These are phyloP conservation scores for Aurifilum marmelostoma DNA, from an alignment of 2,329 filamentous ascomycete genomes.

Conservation along the genomic window DNA sequence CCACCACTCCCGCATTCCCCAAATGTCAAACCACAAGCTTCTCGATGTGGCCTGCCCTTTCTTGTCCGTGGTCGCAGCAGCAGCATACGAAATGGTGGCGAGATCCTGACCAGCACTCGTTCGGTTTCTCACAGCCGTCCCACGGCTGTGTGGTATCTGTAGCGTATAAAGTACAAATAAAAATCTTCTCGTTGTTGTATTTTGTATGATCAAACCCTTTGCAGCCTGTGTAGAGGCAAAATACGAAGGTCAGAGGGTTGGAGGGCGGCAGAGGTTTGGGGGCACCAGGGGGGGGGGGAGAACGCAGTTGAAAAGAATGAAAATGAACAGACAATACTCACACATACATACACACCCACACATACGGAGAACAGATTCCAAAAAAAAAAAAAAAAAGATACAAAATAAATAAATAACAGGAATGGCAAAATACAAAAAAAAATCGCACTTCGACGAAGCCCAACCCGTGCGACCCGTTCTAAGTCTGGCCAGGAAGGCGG, in stretches of 20 bases:
- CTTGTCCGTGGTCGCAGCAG: neutral
- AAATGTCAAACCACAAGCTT: neutral
- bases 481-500: conserved; percentile 14
- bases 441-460: conserved; percentile 5
- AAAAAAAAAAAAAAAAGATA: neutral
- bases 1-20: neutral
- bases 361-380: neutral
- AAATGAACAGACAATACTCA: neutral
- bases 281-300: neutral
- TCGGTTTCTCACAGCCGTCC: neutral
- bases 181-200: neutral
- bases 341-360: neutral
- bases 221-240: neutral
- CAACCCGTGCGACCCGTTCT: neutral
- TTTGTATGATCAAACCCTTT: neutral
- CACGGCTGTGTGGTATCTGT: neutral
- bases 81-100: neutral
- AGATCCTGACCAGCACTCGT: neutral
- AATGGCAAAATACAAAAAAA: conserved; percentile 9
- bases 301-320: neutral
- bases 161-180: neutral
- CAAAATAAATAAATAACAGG: neutral
- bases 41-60: neutral
- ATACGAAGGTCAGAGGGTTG: neutral
- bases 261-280: too few species aligned